Percentiles rank a stretch among this genome's conserved stretches.
These are phyloP conservation scores for Exophiala oligosperma DNA, from an alignment of 2,329 filamentous ascomycete species.

Conservation along the genomic window DNA sequence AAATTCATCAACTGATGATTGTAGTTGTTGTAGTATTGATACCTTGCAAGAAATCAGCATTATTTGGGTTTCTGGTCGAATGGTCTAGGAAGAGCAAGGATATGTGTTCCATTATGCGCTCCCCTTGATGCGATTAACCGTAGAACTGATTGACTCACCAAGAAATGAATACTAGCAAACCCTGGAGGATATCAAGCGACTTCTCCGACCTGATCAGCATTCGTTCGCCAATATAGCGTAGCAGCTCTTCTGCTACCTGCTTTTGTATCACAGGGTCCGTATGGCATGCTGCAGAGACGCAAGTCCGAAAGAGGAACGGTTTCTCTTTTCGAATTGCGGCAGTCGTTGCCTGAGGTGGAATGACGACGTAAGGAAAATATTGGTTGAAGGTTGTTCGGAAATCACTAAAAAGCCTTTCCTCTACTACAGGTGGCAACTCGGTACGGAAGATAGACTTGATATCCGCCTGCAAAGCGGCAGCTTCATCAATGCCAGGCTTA, in stretches of 20 bases:
- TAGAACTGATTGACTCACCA: slow-evolving; percentile 31
- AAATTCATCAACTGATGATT: slow-evolving; percentile 36
- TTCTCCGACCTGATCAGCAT: slow-evolving; percentile 35
- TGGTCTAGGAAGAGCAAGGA: too few relatives aligned
- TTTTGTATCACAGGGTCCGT: slow-evolving; percentile 29
- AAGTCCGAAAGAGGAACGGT: slow-evolving; percentile 39
- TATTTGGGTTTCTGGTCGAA: too few relatives aligned
- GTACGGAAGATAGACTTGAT: neutral
- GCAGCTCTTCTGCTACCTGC: slow-evolving; percentile 33
- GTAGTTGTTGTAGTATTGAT: slow-evolving; percentile 35
- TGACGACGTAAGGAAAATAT: slow-evolving; percentile 33
- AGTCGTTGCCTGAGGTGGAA: slow-evolving; percentile 23
- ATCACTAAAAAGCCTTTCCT: slow-evolving; percentile 21
- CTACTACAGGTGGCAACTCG: slow-evolving; percentile 7
- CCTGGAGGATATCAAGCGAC: slow-evolving; percentile 42
- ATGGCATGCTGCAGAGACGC: slow-evolving; percentile 34
- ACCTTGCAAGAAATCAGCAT: slow-evolving; percentile 24
- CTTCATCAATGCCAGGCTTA: neutral
- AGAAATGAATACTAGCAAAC: slow-evolving; percentile 37
- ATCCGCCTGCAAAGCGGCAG: neutral
- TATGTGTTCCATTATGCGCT: neutral
- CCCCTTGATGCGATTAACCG: neutral
- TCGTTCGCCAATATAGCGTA: slow-evolving; percentile 33
- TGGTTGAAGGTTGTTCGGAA: slow-evolving; percentile 27
- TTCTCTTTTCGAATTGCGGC: slow-evolving; percentile 27